Conservation (phyloP, 805 yeast species). For the Naumovozyma baii region DNA sequence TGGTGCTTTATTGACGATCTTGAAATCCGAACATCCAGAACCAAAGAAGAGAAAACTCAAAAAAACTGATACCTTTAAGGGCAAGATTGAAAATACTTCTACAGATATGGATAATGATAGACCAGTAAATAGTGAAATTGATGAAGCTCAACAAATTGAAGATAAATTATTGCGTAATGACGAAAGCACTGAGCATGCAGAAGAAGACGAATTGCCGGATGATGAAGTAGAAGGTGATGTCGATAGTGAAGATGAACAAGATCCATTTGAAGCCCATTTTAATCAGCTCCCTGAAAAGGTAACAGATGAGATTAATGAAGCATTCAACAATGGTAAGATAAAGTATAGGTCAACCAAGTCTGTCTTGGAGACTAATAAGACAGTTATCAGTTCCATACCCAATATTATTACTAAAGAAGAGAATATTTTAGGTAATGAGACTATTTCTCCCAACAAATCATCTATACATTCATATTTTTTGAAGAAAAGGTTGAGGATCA, state of each 20-base stretch:
- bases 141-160: constrained; percentile 27
- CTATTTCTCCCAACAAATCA: constrained; percentile 5
- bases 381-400: constrained; percentile 21
- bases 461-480: constrained; percentile 33
- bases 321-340: constrained; percentile 26
- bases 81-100: constrained; percentile 7
- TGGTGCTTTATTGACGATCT: constrained; percentile 54
- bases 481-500: constrained; percentile 35
- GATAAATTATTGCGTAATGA: constrained; percentile 8
- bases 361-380: constrained; percentile 14
- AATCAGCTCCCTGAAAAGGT: constrained; percentile 34
- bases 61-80: constrained; percentile 5
- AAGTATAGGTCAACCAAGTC: constrained; percentile 18
- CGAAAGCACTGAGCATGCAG: no score
- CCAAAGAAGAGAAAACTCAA: constrained; percentile 10
- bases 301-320: constrained; percentile 32
- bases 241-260: constrained; percentile 37
- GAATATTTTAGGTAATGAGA: constrained; percentile 7
- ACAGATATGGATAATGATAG: constrained; percentile 21
- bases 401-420: constrained; percentile 10
- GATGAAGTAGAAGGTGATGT: constrained; percentile 22
- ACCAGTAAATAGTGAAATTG: constrained; percentile 13
- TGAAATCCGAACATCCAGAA: constrained; percentile 39
- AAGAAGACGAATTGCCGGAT: constrained; percentile 20
- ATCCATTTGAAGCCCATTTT: constrained; percentile 75